A percentile compares a stretch with the other conserved stretches of the same genome.
Evolutionary conservation across 1,284 basidiomycete genomes (phyloP).

Genomic region (Polyporus tsugae): DNA sequence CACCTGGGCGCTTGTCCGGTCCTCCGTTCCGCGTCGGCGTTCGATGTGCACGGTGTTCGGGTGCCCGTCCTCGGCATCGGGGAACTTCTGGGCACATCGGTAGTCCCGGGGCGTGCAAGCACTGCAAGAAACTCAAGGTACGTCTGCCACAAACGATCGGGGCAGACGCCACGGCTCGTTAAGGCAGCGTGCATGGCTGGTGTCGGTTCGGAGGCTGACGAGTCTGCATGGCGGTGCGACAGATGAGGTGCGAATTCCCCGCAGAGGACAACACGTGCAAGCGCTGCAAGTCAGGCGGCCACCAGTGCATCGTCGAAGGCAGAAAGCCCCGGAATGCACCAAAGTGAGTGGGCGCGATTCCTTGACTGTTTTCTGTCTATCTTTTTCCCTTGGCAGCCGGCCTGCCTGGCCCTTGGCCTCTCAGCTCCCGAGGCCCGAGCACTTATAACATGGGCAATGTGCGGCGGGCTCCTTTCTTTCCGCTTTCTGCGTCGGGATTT

Average conservation of each 20-base stretch:
- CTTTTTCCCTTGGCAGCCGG: not conserved
- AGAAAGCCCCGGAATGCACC: slow-evolving; percentile 78
- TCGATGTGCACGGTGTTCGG: slow-evolving; percentile 1
- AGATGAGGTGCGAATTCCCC: slow-evolving; percentile 87
- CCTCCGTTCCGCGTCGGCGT: slow-evolving; percentile 17
- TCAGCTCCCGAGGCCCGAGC: not conserved
- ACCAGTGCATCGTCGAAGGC: slow-evolving; percentile 81
- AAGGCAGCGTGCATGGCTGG: slow-evolving; percentile 24
- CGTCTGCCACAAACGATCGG: slow-evolving; percentile 37
- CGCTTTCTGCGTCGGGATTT: not conserved
- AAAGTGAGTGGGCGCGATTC: slow-evolving; percentile 64
- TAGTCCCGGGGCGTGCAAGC: slow-evolving; percentile 80
- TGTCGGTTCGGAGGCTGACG: slow-evolving; percentile 30
- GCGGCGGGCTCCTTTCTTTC: not conserved
- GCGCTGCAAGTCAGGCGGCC: slow-evolving; percentile 72
- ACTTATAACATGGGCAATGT: slow-evolving; percentile 1
- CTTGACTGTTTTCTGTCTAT: slow-evolving; percentile 6
- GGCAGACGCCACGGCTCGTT: not conserved
- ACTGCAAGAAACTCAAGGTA: slow-evolving; percentile 87
- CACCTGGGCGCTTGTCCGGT: slow-evolving; percentile 20
- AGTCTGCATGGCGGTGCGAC: slow-evolving; percentile 32
- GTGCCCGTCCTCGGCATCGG: slow-evolving; percentile 14
- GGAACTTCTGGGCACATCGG: slow-evolving; percentile 16
- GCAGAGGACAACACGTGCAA: slow-evolving; percentile 72
- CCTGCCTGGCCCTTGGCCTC: not conserved